Conservation (phyloP, 768 basidiomycete species). For the Panellus pusillus region DNA sequence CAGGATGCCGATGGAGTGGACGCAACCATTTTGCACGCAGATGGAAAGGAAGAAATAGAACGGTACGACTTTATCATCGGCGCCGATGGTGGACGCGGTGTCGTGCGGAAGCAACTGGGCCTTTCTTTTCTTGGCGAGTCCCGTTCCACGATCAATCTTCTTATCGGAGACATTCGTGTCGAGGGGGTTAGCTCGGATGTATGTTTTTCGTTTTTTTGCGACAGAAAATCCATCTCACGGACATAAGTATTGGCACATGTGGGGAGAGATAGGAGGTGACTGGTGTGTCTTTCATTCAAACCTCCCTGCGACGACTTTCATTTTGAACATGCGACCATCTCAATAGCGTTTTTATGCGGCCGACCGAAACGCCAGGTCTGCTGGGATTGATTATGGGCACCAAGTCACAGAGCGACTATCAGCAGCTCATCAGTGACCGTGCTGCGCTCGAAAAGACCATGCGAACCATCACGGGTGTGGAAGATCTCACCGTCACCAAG, state of each 20-base stretch:
- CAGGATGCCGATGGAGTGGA: conserved; percentile 22
- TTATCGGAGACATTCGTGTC: not conserved
- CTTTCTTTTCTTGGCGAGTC: conserved; percentile 20
- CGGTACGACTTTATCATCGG: conserved; percentile 21
- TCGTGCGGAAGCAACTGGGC: conserved; percentile 15
- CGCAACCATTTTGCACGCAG: conserved; percentile 16
- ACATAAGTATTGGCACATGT: not conserved
- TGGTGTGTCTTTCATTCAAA: not conserved
- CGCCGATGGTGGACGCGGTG: conserved; percentile 24
- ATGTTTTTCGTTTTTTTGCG: not conserved
- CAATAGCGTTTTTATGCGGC: not conserved
- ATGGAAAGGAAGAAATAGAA: conserved; percentile 3
- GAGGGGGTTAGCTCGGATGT: not conserved
- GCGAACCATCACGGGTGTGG: not conserved
- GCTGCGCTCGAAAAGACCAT: not conserved
- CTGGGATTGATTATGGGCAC: not conserved
- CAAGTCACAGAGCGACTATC: not conserved
- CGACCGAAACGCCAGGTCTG: not conserved
- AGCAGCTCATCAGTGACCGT: not conserved
- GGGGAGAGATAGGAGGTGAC: not conserved
- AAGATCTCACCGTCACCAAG: not conserved
- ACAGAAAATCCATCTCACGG: not conserved
- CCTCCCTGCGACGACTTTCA: not conserved
- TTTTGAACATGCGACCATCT: not conserved
- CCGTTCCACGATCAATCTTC: conserved; percentile 11